These are phyloP conservation scores for Margaritispora aquatica DNA, from an alignment of 495 filamentous ascomycete genomes.

Conservation along the genomic window DNA sequence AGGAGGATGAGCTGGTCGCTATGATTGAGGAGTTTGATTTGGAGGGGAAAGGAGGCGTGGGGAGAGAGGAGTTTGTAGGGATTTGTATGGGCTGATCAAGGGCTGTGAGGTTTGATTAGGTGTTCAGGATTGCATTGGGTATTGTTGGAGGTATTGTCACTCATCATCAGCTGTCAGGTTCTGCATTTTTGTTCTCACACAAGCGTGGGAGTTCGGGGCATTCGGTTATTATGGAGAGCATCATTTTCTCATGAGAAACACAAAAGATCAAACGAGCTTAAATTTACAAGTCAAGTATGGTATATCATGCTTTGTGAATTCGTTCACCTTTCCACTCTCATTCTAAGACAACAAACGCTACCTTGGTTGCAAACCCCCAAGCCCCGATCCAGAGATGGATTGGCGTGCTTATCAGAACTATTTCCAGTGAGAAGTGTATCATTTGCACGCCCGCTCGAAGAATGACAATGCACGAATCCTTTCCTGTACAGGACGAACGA, in stretches of 20 bases:
- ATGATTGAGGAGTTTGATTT: slow-evolving; percentile 99
- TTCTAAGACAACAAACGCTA: slow-evolving; percentile 14
- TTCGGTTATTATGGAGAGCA: not conserved
- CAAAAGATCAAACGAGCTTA: not conserved
- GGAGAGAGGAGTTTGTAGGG: slow-evolving; percentile 80
- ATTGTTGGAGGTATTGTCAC: not conserved
- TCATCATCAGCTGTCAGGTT: not conserved
- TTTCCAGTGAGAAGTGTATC: slow-evolving; percentile 13
- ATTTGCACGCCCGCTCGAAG: slow-evolving; percentile 17
- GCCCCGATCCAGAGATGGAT: slow-evolving; percentile 9
- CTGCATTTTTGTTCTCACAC: not conserved
- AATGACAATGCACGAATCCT: slow-evolving; percentile 6
- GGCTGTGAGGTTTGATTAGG: not conserved
- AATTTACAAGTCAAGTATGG: not conserved
- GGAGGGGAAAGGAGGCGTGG: slow-evolving; percentile 84
- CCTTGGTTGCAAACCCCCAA: slow-evolving; percentile 12
- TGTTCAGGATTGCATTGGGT: not conserved
- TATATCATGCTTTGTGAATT: slow-evolving; percentile 16
- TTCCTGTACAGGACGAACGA: not conserved
- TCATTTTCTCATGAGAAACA: not conserved
- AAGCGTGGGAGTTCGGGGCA: not conserved
- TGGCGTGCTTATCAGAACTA: slow-evolving; percentile 8
- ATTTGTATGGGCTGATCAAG: slow-evolving; percentile 47
- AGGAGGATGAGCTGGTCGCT: slow-evolving; percentile 85
- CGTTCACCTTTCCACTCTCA: slow-evolving; percentile 15